These are phyloP conservation scores for Colletotrichum shisoi DNA, from an alignment of 2,329 filamentous ascomycete species.

Conservation along the genomic window DNA sequence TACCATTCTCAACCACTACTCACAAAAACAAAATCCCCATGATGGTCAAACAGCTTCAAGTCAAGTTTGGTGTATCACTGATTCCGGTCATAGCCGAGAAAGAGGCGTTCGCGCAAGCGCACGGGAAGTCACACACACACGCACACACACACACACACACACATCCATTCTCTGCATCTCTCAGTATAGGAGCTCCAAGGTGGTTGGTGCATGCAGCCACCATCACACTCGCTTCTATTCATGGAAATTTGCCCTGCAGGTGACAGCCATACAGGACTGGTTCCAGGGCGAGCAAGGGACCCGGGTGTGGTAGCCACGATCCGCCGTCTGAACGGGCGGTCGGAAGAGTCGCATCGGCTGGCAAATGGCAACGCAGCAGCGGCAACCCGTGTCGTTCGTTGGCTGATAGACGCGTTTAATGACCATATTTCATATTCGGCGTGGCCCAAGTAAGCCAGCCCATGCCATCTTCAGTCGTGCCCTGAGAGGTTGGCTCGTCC, in stretches of 20 bases:
- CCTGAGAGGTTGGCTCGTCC: too few relatives aligned
- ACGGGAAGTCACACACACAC: slow-evolving; percentile 7
- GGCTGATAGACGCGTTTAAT: slow-evolving; percentile 22
- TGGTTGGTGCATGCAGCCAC: slow-evolving; percentile 37
- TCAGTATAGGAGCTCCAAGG: background rate
- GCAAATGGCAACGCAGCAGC: background rate
- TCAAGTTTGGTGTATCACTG: too few relatives aligned
- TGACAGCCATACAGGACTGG: slow-evolving; percentile 10
- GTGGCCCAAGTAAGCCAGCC: too few relatives aligned
- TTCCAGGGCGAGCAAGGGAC: background rate
- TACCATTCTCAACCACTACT: too few relatives aligned
- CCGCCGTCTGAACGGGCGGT: background rate
- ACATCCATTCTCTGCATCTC: background rate
- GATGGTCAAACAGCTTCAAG: too few relatives aligned
- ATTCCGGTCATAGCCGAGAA: too few relatives aligned
- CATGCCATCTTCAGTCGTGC: too few relatives aligned
- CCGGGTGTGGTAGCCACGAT: slow-evolving; percentile 1
- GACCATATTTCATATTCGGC: too few relatives aligned
- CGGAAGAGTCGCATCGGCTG: background rate
- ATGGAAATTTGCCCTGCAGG: slow-evolving; percentile 18
- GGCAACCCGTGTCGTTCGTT: background rate
- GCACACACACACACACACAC: too few relatives aligned
- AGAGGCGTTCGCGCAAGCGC: background rate
- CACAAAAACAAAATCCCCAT: too few relatives aligned
- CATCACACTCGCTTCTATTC: slow-evolving; percentile 36